phyloP scores from a whole-genome alignment of 1,139 yeast genomes.

The Groenewaldozyma sp. region DNA sequence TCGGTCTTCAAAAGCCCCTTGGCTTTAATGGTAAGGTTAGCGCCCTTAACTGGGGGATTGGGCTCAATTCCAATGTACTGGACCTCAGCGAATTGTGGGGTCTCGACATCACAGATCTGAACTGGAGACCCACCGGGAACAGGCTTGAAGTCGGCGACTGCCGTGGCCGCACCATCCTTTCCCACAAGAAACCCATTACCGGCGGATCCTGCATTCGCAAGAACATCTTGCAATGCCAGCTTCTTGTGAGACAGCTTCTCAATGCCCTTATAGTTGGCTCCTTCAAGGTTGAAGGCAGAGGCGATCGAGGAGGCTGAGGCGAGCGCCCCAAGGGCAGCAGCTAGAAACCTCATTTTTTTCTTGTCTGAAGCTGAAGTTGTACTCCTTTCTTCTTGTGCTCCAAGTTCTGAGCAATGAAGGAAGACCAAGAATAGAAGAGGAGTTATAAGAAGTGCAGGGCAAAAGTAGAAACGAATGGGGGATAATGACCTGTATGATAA shows the following conservation, averaged over 20 bases:
- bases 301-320: neutral
- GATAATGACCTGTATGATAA: neutral
- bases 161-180: neutral
- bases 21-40: slow-evolving; percentile 69
- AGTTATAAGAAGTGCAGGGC: neutral
- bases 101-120: slow-evolving; percentile 57
- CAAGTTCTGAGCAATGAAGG: too few species aligned
- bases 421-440: neutral
- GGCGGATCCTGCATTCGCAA: too few species aligned
- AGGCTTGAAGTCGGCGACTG: slow-evolving; percentile 14
- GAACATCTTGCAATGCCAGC: neutral
- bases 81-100: slow-evolving; percentile 55
- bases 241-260: neutral
- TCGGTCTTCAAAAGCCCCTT: slow-evolving; percentile 48
- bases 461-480: neutral
- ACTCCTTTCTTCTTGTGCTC: too few species aligned
- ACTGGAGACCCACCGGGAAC: slow-evolving; percentile 90
- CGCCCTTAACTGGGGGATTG: slow-evolving; percentile 81
- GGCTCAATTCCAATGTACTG: slow-evolving; percentile 57
- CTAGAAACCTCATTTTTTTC: neutral
- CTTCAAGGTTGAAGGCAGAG: neutral
- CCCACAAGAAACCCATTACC: too few species aligned
- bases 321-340: neutral
- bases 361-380: too few species aligned
- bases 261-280: neutral